Evolutionary conservation across 768 basidiomycete genomes (phyloP), one percentile per base, ranked within the genome.

Genomic region (Sarcodon aspratus): DNA sequence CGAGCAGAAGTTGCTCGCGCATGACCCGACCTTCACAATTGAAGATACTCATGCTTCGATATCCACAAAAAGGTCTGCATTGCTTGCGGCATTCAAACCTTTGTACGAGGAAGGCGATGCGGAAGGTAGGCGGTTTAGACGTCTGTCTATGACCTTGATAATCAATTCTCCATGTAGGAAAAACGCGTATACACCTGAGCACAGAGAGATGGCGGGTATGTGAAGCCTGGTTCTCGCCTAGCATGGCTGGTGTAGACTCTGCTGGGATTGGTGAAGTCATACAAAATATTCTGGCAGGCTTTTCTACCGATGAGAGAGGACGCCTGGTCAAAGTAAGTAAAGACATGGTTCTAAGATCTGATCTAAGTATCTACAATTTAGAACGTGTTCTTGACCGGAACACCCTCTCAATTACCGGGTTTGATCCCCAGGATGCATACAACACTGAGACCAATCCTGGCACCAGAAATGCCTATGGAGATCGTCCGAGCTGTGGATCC

Each of bases 181-280:
- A 75, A 51, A 70, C 84, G 43, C 81, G 91, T 49, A 79, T 98
- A 48, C 92, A 96, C 59, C 70, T 98, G 40, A 95, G 84, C 58
- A 79, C 86, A 9, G 95, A 98, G 68, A 72, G 92, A 36, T 90
- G 87, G 74, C 74, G 94, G 35, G 91, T 87, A 7, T 88, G 86
- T 54, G 96, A 98, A 66, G 79, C 90, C 1, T 92, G 85, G 72
- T 96, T 95, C 67, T 82, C 87, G 27, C 95, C 95, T 0, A 71
- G 70, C n/a, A 93, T 96, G 79, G 94, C 90, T 2, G 95, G 96
- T 1, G 73, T 95, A 13, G 96, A 98, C 63, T 89, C 84, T 10
- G 95, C 96, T 0, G 96, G 96, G 0, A 65, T 99, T 8, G 86
- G 84, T n/a, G 96, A 99, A 64, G 80, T 97, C 3, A 66, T 93